These are phyloP conservation scores for Perkinsus chesapeaki DNA, from an alignment of 169 alveolate genomes.

Conservation along the genomic window DNA sequence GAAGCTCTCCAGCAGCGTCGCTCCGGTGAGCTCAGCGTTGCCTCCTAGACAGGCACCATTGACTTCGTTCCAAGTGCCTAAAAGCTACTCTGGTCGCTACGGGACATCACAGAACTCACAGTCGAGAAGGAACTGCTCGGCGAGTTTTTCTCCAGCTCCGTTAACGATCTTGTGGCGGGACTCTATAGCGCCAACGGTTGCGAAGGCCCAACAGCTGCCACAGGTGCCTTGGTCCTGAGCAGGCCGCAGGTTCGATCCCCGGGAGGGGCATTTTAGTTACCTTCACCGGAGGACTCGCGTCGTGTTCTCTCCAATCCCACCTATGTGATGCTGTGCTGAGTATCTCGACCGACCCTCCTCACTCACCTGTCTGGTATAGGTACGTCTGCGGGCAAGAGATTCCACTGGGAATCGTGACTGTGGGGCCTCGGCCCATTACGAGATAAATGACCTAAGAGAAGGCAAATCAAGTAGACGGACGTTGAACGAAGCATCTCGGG, in stretches of 20 bases:
- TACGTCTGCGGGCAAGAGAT: not conserved
- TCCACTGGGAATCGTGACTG: not conserved
- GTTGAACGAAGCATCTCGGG: no score
- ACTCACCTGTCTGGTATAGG: not conserved
- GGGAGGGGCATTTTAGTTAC: not conserved
- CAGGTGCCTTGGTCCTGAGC: not conserved
- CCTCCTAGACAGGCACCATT: not conserved
- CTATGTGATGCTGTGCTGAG: not conserved
- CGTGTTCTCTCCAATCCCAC: not conserved
- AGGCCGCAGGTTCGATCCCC: not conserved
- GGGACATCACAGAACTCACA: not conserved
- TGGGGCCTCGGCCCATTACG: not conserved
- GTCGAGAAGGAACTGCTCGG: not conserved
- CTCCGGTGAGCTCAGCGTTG: not conserved
- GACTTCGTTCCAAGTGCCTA: not conserved
- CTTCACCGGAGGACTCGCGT: not conserved
- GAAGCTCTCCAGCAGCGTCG: not conserved
- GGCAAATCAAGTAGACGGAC: no score
- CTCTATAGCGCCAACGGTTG: not conserved
- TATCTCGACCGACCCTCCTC: no score
- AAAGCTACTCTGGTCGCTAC: not conserved
- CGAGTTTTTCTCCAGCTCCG: not conserved
- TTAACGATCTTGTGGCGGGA: not conserved
- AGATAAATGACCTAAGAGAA: not conserved
- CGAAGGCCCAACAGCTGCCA: not conserved